Evolutionary conservation across 1,284 basidiomycete species (phyloP).

Genomic region (Leccinum subfulvum): DNA sequence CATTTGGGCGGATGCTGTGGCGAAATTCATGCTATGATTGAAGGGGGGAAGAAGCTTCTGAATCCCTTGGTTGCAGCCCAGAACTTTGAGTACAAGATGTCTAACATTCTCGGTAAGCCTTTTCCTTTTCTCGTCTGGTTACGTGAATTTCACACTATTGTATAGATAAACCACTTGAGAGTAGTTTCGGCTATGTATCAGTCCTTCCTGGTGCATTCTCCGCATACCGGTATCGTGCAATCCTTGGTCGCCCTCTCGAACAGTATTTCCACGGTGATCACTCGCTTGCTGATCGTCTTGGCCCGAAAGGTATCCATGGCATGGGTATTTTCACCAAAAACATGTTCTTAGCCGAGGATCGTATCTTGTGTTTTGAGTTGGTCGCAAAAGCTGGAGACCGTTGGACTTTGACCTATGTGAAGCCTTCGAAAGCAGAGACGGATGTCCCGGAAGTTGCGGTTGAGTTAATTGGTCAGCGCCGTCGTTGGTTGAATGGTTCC

Average conservation of each 20-base stretch:
- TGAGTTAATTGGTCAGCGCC: slow-evolving; percentile 93
- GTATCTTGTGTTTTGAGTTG: slow-evolving; percentile 95
- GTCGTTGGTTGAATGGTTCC: slow-evolving; percentile 95
- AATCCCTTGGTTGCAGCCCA: slow-evolving; percentile 95
- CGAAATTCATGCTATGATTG: slow-evolving; percentile 94
- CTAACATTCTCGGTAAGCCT: slow-evolving; percentile 81
- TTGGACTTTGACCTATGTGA: slow-evolving; percentile 94
- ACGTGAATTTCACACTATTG: slow-evolving; percentile 6
- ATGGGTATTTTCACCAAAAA: slow-evolving; percentile 99
- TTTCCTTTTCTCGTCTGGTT: background rate
- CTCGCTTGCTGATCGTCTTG: slow-evolving; percentile 88
- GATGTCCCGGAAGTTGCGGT: slow-evolving; percentile 90
- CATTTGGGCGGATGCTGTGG: slow-evolving; percentile 83
- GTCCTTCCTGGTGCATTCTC: slow-evolving; percentile 97
- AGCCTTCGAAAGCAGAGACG: slow-evolving; percentile 93
- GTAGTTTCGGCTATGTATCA: slow-evolving; percentile 92
- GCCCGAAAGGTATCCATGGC: slow-evolving; percentile 91
- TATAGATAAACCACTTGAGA: slow-evolving; percentile 88
- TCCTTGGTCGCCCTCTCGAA: slow-evolving; percentile 88
- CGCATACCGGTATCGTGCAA: slow-evolving; percentile 89
- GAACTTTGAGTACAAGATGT: slow-evolving; percentile 99
- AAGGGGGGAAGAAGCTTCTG: slow-evolving; percentile 86
- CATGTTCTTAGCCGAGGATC: slow-evolving; percentile 95
- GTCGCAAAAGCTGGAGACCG: slow-evolving; percentile 85
- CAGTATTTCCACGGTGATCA: slow-evolving; percentile 99